phyloP scores from a whole-genome alignment of 2,329 filamentous ascomycete genomes.

The Calonectria honghensis region DNA sequence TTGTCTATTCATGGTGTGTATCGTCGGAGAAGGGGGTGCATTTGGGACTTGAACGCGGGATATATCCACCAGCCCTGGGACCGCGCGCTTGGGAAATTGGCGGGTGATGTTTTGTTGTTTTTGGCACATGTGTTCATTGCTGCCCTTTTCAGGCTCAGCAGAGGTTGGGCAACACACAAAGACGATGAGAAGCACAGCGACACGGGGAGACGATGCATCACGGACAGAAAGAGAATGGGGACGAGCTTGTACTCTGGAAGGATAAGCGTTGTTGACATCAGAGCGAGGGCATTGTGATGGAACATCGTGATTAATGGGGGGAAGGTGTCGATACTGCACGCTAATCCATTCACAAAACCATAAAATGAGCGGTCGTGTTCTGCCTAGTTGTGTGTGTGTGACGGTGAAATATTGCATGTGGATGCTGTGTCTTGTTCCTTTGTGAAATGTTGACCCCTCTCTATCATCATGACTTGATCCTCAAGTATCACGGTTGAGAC shows the following conservation, averaged over 20 bases:
- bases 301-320: constrained; percentile 52
- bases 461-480: neutral
- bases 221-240: constrained; percentile 42
- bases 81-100: constrained; percentile 29
- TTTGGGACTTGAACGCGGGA: constrained; percentile 19
- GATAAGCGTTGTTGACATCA: constrained; percentile 52
- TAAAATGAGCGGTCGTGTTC: constrained; percentile 39
- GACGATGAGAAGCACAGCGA: constrained; percentile 30
- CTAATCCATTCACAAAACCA: constrained; percentile 46
- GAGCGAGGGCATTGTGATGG: constrained; percentile 46
- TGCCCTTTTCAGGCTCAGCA: constrained; percentile 1
- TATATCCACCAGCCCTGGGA: constrained; percentile 7
- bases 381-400: constrained; percentile 9
- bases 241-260: constrained; percentile 55
- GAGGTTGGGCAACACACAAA: constrained; percentile 21
- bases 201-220: constrained; percentile 29
- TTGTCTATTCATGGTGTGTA: constrained; percentile 36
- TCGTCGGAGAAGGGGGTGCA: constrained; percentile 32
- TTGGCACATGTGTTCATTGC: constrained; percentile 24
- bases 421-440: neutral
- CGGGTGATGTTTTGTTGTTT: constrained; percentile 34
- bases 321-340: constrained; percentile 50
- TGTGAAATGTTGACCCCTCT: neutral
- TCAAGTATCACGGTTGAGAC: neutral
- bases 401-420: neutral